These are phyloP conservation scores for Trypanosoma conorhini DNA, from an alignment of 208 protist genomes.

Conservation along the genomic window DNA sequence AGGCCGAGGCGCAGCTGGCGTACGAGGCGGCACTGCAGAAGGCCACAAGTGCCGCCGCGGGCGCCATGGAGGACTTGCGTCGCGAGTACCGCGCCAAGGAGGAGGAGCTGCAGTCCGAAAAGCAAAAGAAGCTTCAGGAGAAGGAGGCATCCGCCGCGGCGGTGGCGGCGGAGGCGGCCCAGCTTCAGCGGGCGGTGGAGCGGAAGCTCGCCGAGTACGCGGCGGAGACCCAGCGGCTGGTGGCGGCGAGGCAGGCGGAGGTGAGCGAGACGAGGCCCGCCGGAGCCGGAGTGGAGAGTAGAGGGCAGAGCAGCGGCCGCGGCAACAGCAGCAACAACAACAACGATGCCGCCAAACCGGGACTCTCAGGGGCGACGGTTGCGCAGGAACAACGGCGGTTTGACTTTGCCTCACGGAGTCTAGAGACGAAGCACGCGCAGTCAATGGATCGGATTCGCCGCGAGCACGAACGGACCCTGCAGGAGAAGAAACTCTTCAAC, in stretches of 20 bases:
- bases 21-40: constrained; percentile 16
- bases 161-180: constrained; percentile 13
- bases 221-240: constrained; percentile 25
- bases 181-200: constrained; percentile 9
- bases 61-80: constrained; percentile 18
- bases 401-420: constrained; percentile 39
- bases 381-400: constrained; percentile 16
- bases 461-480: constrained; percentile 39
- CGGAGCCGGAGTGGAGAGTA: background rate
- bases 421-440: constrained; percentile 57
- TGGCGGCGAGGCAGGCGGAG: constrained; percentile 5
- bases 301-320: background rate
- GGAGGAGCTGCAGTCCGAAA: constrained; percentile 12
- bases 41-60: constrained; percentile 7
- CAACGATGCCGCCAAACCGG: background rate
- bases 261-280: background rate
- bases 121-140: background rate
- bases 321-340: background rate
- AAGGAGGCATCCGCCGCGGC: too few species aligned
- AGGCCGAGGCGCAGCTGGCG: constrained; percentile 5
- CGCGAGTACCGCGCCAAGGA: constrained; percentile 19
- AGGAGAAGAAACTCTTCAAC: constrained; percentile 32
- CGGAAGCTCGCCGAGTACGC: constrained; percentile 17
- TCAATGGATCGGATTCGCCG: constrained; percentile 39
- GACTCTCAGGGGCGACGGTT: background rate